Conservation (phyloP, 306 rosid species). For the Morella rubra region DNA sequence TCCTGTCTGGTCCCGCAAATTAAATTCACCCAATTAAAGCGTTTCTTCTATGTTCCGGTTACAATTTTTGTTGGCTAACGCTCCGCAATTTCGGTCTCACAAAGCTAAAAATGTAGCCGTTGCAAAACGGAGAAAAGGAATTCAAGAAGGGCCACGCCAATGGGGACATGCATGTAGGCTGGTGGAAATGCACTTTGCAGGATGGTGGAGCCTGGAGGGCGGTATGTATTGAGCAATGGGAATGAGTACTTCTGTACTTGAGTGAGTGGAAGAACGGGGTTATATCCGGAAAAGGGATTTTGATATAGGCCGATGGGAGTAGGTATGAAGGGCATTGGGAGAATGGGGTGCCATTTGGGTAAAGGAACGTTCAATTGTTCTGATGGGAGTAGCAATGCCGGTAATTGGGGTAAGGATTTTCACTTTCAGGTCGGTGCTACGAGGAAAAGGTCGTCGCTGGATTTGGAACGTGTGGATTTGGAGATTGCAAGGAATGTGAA, state of each 20-base stretch:
- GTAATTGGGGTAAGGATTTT: slow-evolving; percentile 39
- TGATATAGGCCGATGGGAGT: slow-evolving; percentile 43
- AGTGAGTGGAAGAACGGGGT: slow-evolving; percentile 46
- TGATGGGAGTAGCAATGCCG: slow-evolving; percentile 29
- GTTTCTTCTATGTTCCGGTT: too few relatives aligned
- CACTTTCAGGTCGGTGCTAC: slow-evolving; percentile 8
- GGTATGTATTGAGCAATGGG: slow-evolving; percentile 48
- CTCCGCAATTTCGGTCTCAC: too few relatives aligned
- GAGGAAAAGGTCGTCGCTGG: slow-evolving; percentile 35
- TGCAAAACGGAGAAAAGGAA: too few relatives aligned
- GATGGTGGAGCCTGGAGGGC: slow-evolving; percentile 51
- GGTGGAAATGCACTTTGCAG: slow-evolving; percentile 46
- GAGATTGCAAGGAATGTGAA: slow-evolving; percentile 39
- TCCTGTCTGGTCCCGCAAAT: too few relatives aligned
- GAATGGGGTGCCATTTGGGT: slow-evolving; percentile 46
- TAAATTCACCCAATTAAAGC: too few relatives aligned
- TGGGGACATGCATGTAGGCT: slow-evolving; percentile 48
- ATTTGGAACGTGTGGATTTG: slow-evolving; percentile 20
- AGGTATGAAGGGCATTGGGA: slow-evolving; percentile 49
- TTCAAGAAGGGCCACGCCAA: slow-evolving; percentile 40
- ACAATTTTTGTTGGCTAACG: too few relatives aligned
- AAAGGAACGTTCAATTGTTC: slow-evolving; percentile 46
- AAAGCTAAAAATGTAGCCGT: too few relatives aligned
- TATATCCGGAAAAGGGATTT: slow-evolving; percentile 42
- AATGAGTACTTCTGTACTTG: slow-evolving; percentile 43